A percentile compares a stretch with the other conserved stretches of the same genome.
Evolutionary conservation across 2,329 filamentous ascomycete genomes (phyloP).

Genomic region (Diplodia corticola): DNA sequence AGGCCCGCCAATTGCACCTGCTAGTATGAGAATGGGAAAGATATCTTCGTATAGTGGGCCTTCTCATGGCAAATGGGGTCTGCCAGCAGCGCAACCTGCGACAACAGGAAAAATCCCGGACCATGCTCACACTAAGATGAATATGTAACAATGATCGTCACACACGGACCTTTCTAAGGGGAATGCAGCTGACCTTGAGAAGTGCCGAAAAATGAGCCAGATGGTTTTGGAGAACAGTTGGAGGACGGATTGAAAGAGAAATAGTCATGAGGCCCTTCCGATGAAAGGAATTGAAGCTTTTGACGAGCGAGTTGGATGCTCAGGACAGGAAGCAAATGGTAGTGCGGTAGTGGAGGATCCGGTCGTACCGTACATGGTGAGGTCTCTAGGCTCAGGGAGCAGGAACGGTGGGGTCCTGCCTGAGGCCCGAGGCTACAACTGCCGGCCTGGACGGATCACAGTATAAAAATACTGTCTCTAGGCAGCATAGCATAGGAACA

Average conservation of each 20-base stretch:
- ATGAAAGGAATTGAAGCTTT: not conserved
- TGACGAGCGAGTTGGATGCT: too few relatives aligned
- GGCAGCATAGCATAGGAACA: too few relatives aligned
- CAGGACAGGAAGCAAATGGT: too few relatives aligned
- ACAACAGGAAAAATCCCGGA: not conserved
- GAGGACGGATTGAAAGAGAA: not conserved
- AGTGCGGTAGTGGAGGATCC: too few relatives aligned
- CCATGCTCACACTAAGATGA: not conserved
- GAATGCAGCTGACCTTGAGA: not conserved
- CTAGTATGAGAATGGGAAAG: not conserved
- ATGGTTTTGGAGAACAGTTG: not conserved
- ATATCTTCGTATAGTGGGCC: not conserved
- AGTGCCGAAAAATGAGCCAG: not conserved
- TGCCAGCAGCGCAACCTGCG: not conserved
- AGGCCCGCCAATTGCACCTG: not conserved
- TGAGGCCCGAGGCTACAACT: too few relatives aligned
- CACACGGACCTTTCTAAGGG: not conserved
- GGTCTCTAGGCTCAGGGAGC: too few relatives aligned
- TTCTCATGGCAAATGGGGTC: not conserved
- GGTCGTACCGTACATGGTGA: too few relatives aligned
- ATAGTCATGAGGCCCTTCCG: not conserved
- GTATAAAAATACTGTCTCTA: too few relatives aligned
- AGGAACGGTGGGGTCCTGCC: too few relatives aligned
- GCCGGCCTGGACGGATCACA: too few relatives aligned
- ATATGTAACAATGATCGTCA: not conserved